Percentiles rank a stretch among this genome's conserved stretches.
Evolutionary conservation across 805 yeast species (phyloP).

Genomic region (Blastobotrys robertii): DNA sequence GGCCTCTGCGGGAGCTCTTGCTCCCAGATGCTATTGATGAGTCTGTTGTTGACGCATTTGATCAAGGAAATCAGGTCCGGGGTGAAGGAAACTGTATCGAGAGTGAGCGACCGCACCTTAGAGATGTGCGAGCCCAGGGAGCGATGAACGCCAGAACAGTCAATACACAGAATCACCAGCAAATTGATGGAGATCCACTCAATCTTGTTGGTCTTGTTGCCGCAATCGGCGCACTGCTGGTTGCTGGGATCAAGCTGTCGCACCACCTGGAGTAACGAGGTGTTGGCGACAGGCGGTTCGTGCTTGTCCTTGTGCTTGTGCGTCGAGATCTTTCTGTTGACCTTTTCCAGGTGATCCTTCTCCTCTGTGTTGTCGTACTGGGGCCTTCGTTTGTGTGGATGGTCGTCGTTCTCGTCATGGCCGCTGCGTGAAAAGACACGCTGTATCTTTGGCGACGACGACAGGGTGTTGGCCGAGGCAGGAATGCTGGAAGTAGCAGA

Average conservation of each 20-base stretch:
- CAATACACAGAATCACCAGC: constrained; percentile 64
- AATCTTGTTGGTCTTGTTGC: constrained; percentile 41
- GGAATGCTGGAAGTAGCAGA: background rate
- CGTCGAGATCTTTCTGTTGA: constrained; percentile 1
- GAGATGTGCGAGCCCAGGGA: constrained; percentile 76
- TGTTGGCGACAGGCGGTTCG: background rate
- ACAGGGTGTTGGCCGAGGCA: background rate
- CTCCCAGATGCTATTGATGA: constrained; percentile 56
- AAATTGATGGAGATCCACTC: constrained; percentile 84
- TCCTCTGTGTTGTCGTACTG: background rate
- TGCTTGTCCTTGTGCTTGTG: background rate
- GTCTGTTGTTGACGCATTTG: constrained; percentile 43
- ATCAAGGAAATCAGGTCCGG: constrained; percentile 52
- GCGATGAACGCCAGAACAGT: constrained; percentile 84
- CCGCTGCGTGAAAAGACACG: background rate
- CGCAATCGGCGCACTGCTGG: constrained; percentile 70
- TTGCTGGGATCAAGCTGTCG: constrained; percentile 37
- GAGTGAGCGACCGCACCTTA: constrained; percentile 65
- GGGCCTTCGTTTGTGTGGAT: background rate
- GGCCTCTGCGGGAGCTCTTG: constrained; percentile 22
- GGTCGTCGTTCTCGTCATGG: background rate
- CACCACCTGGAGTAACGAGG: background rate
- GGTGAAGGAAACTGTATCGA: constrained; percentile 52
- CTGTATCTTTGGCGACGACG: background rate
- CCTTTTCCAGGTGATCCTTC: background rate